Evolutionary conservation across 2,329 filamentous ascomycete species (phyloP), one percentile per base, ranked within the genome.

Genomic region (Pseudogymnoascus sp.): DNA sequence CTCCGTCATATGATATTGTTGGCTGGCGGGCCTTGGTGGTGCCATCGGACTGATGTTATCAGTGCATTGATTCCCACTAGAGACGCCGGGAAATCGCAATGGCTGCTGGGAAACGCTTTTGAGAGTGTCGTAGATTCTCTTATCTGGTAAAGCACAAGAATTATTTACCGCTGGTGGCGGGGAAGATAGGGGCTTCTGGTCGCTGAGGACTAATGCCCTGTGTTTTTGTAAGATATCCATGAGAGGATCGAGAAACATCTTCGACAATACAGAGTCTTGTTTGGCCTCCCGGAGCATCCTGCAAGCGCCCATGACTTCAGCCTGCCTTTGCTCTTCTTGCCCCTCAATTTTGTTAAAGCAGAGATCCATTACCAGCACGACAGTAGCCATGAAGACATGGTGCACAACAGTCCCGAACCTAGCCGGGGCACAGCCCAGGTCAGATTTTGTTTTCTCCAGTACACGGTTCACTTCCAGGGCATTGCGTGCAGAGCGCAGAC

Each of bases 361-460:
- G 17, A 73, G 67, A 37, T 76, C 74, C 66, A 76, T 72, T 5
- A 76, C 66, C 1, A 76, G 67, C 1, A 75, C 72, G 11, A 74
- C 70, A 7, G 70, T 72, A 1, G 74, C 73, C 63, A 76, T 71
- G 62, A 74, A 76, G 0, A 76, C 64, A 44, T 68, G 67, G 39
- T 71, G 71, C 26, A 73, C 66, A 9, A 75, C 41, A 15, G 69
- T 66, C 36, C 70, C 71, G 2, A 72, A 68, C 3, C 71, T 67
- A 13, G 65, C 60, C 29, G 67, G 47, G 0, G 66, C 62, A 26
- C 72, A 54, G 11, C 47, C 68, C 7, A 67, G 64, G 41, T 69
- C 65, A 7, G 57, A 60, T 1, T 68, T 62, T 8, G 69, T 65
- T 35, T 69, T 68, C 3, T 74, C 71, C 3, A 74, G 65, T 24